phyloP scores from a whole-genome alignment of 345 rosid genomes.

The Populus simonii region DNA sequence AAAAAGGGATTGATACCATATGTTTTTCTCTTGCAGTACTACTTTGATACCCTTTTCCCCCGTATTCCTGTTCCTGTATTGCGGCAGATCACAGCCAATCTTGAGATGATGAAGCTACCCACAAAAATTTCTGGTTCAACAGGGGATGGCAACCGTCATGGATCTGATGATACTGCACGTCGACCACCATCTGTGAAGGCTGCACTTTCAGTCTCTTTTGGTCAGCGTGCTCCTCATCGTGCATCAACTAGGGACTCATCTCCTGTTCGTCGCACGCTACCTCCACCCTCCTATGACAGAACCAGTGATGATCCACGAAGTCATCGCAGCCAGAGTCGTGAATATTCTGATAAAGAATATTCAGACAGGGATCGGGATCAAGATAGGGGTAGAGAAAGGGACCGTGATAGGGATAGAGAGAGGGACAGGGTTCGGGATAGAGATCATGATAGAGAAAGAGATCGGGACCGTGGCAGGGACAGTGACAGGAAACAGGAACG shows the following conservation, averaged over 20 bases:
- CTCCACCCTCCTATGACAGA: constrained; percentile 59
- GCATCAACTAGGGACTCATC: constrained; percentile 98
- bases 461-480: constrained; percentile 16
- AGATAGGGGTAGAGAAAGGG: constrained; percentile 43
- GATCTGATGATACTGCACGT: constrained; percentile 93
- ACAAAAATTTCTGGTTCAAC: constrained; percentile 80
- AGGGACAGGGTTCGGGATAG: constrained; percentile 10
- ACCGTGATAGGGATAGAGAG: constrained; percentile 31
- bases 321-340: constrained; percentile 65
- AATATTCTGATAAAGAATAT: constrained; percentile 58
- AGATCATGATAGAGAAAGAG: constrained; percentile 16
- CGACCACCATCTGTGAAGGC: constrained; percentile 99
- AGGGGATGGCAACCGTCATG: constrained; percentile 66
- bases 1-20: neutral
- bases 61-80: constrained; percentile 93
- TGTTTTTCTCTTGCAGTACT: constrained; percentile 59
- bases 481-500: constrained; percentile 34
- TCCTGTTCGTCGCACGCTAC: constrained; percentile 81
- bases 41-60: constrained; percentile 93
- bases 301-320: constrained; percentile 42
- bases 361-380: constrained; percentile 40
- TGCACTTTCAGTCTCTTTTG: constrained; percentile 96
- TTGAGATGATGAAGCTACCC: constrained; percentile 90
- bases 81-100: constrained; percentile 74
- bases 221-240: constrained; percentile 99